These are phyloP conservation scores for Fusarium chlamydosporum DNA, from an alignment of 2,329 filamentous ascomycete species.

Conservation along the genomic window DNA sequence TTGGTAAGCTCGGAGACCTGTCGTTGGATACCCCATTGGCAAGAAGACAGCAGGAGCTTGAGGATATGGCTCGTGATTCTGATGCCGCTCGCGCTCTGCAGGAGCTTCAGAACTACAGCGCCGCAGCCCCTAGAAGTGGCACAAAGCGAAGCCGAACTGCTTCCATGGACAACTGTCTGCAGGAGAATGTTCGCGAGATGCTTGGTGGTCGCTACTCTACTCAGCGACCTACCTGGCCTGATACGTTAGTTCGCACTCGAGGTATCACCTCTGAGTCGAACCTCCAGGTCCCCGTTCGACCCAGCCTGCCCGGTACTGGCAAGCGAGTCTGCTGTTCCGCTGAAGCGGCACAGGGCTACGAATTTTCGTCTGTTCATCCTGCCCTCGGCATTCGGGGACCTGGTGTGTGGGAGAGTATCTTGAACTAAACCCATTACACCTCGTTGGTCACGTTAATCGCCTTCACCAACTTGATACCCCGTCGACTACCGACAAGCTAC, in stretches of 20 bases:
- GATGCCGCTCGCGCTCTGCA: slow-evolving; percentile 72
- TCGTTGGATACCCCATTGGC: slow-evolving; percentile 64
- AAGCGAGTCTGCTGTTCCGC: slow-evolving; percentile 78
- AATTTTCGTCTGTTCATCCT: slow-evolving; percentile 63
- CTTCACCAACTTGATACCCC: slow-evolving; percentile 43
- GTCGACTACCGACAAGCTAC: slow-evolving; percentile 42
- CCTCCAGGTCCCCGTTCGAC: slow-evolving; percentile 58
- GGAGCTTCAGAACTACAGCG: slow-evolving; percentile 70
- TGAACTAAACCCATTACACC: slow-evolving; percentile 61
- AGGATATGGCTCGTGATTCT: slow-evolving; percentile 60
- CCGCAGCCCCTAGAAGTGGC: slow-evolving; percentile 54
- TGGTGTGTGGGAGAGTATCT: slow-evolving; percentile 77
- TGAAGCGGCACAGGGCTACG: slow-evolving; percentile 66
- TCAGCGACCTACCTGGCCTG: slow-evolving; percentile 54
- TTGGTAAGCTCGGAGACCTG: slow-evolving; percentile 66
- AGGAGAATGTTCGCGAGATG: slow-evolving; percentile 77
- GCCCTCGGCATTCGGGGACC: slow-evolving; percentile 67
- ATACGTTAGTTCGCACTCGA: slow-evolving; percentile 57
- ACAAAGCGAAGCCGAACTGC: slow-evolving; percentile 72
- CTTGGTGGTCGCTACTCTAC: slow-evolving; percentile 59
- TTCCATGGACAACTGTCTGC: slow-evolving; percentile 72
- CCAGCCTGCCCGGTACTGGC: slow-evolving; percentile 63
- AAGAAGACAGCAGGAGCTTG: slow-evolving; percentile 63
- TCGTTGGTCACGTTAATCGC: slow-evolving; percentile 38
- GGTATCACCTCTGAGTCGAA: slow-evolving; percentile 47